A percentile compares a stretch with the other conserved stretches of the same genome.
phyloP scores from a whole-genome alignment of 768 basidiomycete genomes.

The Fistulinella prunicolor region DNA sequence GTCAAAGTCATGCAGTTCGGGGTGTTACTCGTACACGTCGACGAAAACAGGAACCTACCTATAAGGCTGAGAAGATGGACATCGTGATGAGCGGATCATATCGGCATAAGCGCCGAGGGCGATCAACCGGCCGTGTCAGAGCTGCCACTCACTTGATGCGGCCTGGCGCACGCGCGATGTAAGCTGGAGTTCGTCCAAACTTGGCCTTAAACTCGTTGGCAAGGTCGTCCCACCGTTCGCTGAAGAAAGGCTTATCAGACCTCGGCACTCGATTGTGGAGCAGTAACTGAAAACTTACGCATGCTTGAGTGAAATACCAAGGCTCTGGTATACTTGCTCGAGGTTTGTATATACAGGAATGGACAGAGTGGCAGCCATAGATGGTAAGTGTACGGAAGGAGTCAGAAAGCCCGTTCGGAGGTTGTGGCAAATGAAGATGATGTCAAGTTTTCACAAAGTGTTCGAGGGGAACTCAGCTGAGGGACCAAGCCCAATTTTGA shows the following conservation, averaged over 20 bases:
- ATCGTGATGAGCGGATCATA: not conserved
- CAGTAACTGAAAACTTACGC: slow-evolving; percentile 29
- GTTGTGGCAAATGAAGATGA: no score
- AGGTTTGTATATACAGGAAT: slow-evolving; percentile 64
- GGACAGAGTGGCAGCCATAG: slow-evolving; percentile 51
- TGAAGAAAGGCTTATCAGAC: slow-evolving; percentile 12
- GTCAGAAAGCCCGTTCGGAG: no score
- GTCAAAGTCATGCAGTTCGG: slow-evolving; percentile 11
- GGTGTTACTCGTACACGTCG: no score
- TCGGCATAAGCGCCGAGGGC: no score
- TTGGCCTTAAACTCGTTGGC: slow-evolving; percentile 56
- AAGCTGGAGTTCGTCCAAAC: slow-evolving; percentile 65
- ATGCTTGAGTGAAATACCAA: slow-evolving; percentile 54
- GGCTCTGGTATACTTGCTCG: slow-evolving; percentile 50
- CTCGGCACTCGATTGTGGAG: not conserved
- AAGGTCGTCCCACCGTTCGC: slow-evolving; percentile 59
- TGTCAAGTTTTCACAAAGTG: no score
- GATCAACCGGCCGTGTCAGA: no score
- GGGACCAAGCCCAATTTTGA: not conserved
- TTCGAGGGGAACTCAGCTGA: no score
- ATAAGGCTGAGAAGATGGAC: slow-evolving; percentile 29
- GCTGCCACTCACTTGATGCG: slow-evolving; percentile 61
- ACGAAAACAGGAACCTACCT: slow-evolving; percentile 27
- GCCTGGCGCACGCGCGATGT: slow-evolving; percentile 76
- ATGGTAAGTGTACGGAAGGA: no score